Base-by-base conservation (phyloP, 2,329 filamentous ascomycete species). In the Ophiocordyceps camponoti-saundersi region DNA sequence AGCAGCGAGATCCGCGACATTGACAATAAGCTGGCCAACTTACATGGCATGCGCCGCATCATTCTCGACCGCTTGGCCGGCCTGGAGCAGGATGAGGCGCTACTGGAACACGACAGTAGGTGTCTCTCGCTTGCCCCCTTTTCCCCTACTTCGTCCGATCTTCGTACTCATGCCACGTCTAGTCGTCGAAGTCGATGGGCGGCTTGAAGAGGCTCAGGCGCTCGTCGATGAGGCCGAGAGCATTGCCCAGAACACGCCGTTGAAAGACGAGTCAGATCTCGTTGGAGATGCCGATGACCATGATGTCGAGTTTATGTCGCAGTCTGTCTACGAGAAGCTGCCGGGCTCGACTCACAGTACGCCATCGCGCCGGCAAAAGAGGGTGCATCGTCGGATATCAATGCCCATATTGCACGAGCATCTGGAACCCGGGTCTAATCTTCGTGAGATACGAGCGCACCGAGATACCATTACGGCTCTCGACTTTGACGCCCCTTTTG, bases 401-500 rank as follows among this genome's bases (percentile, higher is more conserved):
- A 94, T 94, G 83, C 88, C 90, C 8, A 85, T 96, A 48, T 69
- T 96, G 48, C 92, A 98, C 65, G 92, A 96, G 64, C 88, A 96
- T 64, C 86, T 95, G 60, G 82, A 93, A 52, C 81, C 90, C 3
- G 92, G 92, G 18, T 88, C 85, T 32, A 79, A 76, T 57, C 95
- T 98, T 57, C 83, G 83, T 54, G 86, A 95, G 61, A 75, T 96
- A 48, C 81, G 85, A 54, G 88, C 90, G 2, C 92, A 98, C 62
- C 80, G 79, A 46, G 92, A 98, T 60, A 77, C 75, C 48, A 83
- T 98, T 51, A 94, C 89, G 1, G 84, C 90, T 8, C 63, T 98
- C 50, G 92, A 96, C 65, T 98, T 98, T 62, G 92, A 98, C 61
- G 84, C 83, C n/a, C 92, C 92, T 0, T 96, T 96, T 62, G 92